Evolutionary conservation across 805 yeast species (phyloP), one percentile per base, ranked within the genome.

Genomic region (Tetrapisispora phaffii): DNA sequence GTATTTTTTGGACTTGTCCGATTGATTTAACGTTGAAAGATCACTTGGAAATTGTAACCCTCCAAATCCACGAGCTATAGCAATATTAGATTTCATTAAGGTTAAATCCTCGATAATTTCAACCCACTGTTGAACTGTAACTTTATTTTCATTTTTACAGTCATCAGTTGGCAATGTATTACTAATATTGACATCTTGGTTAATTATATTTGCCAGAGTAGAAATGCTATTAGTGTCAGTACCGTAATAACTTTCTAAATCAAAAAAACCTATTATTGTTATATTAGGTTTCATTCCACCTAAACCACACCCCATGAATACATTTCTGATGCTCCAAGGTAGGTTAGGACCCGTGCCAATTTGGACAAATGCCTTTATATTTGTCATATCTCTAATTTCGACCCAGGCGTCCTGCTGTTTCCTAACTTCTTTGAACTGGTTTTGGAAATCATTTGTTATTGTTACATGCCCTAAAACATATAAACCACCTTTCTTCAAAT

Each of bases 201-300:
- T 36, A 3, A 23, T n/a, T n/a, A 19, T n/a, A 3, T 10, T 16
- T 36, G 24, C 16, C 8, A 15, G 15, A n/a, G 17, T 15, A 15
- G 21, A 12, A 19, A 13, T 34, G 8, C 24, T 12, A 19, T 22
- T 13, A 2, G 20, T n/a, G 6, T 36, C n/a, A 2, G 3, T 15
- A n/a, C 16, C 16, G 21, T 28, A 36, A 47, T 63, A 65, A 29
- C 60, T 62, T 7, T 62, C 64, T 48, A 82, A 69, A 58, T 90
- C 95, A 54, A 82, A 85, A 57, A 88, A 88, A 0, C 97, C 97
- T 28, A 93, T 49, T 0, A 93, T 94, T 0, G 96, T 86, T 43
- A 93, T 89, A 59, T 93, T 93, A 1, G 98, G 98, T 56, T 78
- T 82, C 98, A 93, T 93, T 12, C 96, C 97, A 7, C 99, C 99